Evolutionary conservation across 129 eudicot genomes (phyloP).

Genomic region (Flaveria sonorensis): DNA sequence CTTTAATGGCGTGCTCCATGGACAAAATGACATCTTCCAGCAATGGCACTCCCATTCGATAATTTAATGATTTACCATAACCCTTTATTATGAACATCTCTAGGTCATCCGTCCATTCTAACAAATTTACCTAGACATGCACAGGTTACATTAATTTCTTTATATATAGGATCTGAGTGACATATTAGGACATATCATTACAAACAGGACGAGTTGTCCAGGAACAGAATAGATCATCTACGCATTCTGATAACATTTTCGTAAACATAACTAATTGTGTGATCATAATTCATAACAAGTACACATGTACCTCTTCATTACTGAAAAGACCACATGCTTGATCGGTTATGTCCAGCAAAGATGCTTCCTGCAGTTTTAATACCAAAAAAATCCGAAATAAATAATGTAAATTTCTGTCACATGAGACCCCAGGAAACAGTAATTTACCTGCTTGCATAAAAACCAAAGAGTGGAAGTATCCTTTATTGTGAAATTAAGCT

Average conservation of each 20-base stretch:
- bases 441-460: conserved; percentile 85
- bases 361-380: conserved; percentile 68
- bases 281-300: conserved; percentile 4
- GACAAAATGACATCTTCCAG: conserved; percentile 83
- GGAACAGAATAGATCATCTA: conserved; percentile 10
- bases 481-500: conserved; percentile 64
- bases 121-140: conserved; percentile 52
- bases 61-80: conserved; percentile 88
- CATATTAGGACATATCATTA: background rate
- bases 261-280: conserved; percentile 7
- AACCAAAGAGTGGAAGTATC: conserved; percentile 86
- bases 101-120: conserved; percentile 98
- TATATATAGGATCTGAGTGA: background rate
- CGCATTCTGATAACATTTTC: conserved; percentile 3
- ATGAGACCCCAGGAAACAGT: background rate
- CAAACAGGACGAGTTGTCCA: conserved; percentile 3
- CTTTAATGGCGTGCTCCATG: conserved; percentile 88
- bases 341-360: conserved; percentile 66
- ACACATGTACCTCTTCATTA: conserved; percentile 65
- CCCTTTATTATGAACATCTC: conserved; percentile 89
- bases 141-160: conserved; percentile 19
- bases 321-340: conserved; percentile 92
- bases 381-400: background rate
- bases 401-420: background rate
- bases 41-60: conserved; percentile 96